Evolutionary conservation across 768 basidiomycete genomes (phyloP), one percentile per base, ranked within the genome.

Genomic region (Lactifluus volemus): DNA sequence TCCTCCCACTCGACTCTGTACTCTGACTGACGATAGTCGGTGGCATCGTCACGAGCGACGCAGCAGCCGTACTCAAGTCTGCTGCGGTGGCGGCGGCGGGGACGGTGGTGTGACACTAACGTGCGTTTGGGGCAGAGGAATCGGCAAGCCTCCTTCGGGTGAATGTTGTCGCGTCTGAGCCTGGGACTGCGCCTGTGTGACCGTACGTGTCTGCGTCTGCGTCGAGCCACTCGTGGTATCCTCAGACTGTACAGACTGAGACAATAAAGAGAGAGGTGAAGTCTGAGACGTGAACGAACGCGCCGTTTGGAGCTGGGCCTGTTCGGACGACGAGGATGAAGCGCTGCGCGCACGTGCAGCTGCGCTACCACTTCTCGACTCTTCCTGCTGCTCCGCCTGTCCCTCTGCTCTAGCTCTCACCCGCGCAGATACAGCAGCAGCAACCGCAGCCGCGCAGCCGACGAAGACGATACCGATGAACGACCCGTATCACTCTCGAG

Each of bases 1-100:
- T 78, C 25, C 72, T 71, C 39, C 74, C 78, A 55, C 79, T 78
- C 56, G 78, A 76, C 48, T 81, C 84, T 17, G 84, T 84, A 38
- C 68, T 79, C 29, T 81, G 80, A 15, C 61, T 47, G 30, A 78
- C 77, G 11, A 85, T 69, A 7, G 84, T 86, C 49, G 79, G 78
- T 44, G 88, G 78, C 17, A 81, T 80, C 5, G 87, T 87, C 21
- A 88, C 78, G 65, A 88, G 32, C 32, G 32, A 34, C 32, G 32
- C 9, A 5, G 32, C 32, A 5, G 9, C 32, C 32, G 32, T 34
- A 34, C 32, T 34, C 32, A 34, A 5, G 32, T 34, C 32, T 34
- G 32, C 32, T 9, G 32, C 32, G 32, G 6, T 3, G 32, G 32
- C 32, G 32, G 9, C 1, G 32, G 9, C 4, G 32, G 9, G 5